A percentile compares a stretch with the other conserved stretches of the same genome.
phyloP scores from a whole-genome alignment of 2,329 filamentous ascomycete species.

The Scedosporium apiospermum region DNA sequence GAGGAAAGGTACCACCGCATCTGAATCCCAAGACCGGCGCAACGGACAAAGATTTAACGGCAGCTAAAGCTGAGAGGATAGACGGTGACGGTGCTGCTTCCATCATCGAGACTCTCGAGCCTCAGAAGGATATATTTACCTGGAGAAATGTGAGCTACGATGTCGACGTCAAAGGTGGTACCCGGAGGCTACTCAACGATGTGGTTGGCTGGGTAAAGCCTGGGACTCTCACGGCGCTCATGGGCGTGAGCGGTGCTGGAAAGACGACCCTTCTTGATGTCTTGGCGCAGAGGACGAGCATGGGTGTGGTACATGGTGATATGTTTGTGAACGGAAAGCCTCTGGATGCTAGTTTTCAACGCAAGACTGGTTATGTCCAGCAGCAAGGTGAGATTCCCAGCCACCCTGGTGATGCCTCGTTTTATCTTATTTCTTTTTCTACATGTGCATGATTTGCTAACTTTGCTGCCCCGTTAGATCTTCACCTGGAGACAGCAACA shows the following conservation, averaged over 20 bases:
- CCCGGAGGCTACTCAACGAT: slow-evolving; percentile 64
- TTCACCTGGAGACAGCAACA: slow-evolving; percentile 45
- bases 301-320: slow-evolving; percentile 55
- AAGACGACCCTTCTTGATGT: slow-evolving; percentile 34
- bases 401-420: neutral
- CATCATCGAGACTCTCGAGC: slow-evolving; percentile 21
- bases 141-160: slow-evolving; percentile 69
- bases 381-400: slow-evolving; percentile 39
- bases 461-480: slow-evolving; percentile 24
- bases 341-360: slow-evolving; percentile 48
- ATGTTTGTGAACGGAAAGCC: slow-evolving; percentile 55
- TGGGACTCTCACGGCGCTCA: slow-evolving; percentile 73
- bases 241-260: slow-evolving; percentile 46
- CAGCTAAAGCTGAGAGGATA: slow-evolving; percentile 43
- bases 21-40: slow-evolving; percentile 19
- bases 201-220: slow-evolving; percentile 87
- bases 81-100: slow-evolving; percentile 21
- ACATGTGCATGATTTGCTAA: too few species aligned
- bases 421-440: neutral
- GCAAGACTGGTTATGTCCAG: slow-evolving; percentile 59
- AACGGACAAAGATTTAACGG: slow-evolving; percentile 19
- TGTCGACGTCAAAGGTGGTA: slow-evolving; percentile 62
- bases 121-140: slow-evolving; percentile 56
- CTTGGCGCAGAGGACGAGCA: slow-evolving; percentile 39
- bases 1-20: slow-evolving; percentile 38